Percentiles rank a stretch among this genome's conserved stretches.
phyloP scores from a whole-genome alignment of 129 eudicot species.

The Deinandra increscens region DNA sequence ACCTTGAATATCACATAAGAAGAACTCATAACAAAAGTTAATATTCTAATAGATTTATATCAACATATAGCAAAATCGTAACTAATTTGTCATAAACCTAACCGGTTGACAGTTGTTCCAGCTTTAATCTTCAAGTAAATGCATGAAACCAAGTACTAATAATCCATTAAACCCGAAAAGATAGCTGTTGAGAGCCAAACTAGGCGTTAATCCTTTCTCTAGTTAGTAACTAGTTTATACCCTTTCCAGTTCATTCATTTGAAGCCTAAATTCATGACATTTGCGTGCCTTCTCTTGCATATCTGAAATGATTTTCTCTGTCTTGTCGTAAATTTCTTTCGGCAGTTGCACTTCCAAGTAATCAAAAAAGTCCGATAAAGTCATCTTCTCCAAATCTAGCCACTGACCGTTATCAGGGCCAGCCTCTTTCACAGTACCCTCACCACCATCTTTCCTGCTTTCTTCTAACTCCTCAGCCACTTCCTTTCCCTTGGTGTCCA shows the following conservation, averaged over 20 bases:
- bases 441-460: constrained; percentile 22
- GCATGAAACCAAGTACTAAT: neutral
- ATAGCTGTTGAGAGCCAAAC: neutral
- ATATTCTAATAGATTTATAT: neutral
- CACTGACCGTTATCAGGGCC: constrained; percentile 17
- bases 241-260: neutral
- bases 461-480: constrained; percentile 21
- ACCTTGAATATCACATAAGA: neutral
- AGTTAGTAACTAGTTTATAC: constrained; percentile 1
- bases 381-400: constrained; percentile 64
- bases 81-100: neutral
- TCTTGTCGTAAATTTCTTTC: constrained; percentile 42
- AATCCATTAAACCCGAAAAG: neutral
- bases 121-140: neutral
- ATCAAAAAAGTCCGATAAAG: constrained; percentile 71
- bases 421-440: constrained; percentile 9
- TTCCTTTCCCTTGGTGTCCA: constrained; percentile 19
- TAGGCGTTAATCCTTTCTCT: neutral
- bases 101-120: neutral
- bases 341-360: constrained; percentile 60
- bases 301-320: constrained; percentile 27
- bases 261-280: constrained; percentile 21
- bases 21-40: neutral
- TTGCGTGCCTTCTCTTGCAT: constrained; percentile 23
- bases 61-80: neutral